Percentiles rank a stretch among this genome's conserved stretches.
Conservation (phyloP, 805 yeast species). For the Wickerhamomyces chaumierensis region DNA sequence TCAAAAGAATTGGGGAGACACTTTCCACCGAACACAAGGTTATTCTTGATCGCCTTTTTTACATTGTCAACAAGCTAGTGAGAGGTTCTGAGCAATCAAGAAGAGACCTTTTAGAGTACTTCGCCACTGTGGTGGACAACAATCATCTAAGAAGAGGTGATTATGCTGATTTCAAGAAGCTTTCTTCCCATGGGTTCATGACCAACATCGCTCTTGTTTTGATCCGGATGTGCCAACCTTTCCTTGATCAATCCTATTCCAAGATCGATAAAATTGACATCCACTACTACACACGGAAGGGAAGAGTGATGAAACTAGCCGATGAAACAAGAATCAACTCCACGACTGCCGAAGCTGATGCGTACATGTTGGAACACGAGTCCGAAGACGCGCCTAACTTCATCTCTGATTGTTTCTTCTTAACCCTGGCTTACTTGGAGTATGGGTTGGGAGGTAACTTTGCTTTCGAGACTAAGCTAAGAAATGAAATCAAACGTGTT, state of each 20-base stretch:
- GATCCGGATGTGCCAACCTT: conserved; percentile 71
- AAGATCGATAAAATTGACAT: conserved; percentile 72
- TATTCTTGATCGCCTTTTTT: conserved; percentile 51
- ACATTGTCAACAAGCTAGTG: conserved; percentile 60
- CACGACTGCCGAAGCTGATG: conserved; percentile 57
- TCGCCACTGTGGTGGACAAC: conserved; percentile 62
- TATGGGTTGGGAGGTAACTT: conserved; percentile 82
- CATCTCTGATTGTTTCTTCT: conserved; percentile 81
- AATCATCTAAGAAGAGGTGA: conserved; percentile 84
- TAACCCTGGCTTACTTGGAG: conserved; percentile 69
- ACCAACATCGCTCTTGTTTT: conserved; percentile 60
- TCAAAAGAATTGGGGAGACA: conserved; percentile 42
- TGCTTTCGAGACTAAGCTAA: conserved; percentile 42
- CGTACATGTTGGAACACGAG: conserved; percentile 33
- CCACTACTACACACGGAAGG: conserved; percentile 46
- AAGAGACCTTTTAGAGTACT: conserved; percentile 49
- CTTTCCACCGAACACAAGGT: conserved; percentile 54
- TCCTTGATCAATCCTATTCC: conserved; percentile 51
- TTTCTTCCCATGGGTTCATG: conserved; percentile 77
- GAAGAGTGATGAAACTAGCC: conserved; percentile 43
- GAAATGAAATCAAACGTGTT: conserved; percentile 37
- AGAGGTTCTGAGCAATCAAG: conserved; percentile 65
- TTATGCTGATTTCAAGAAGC: conserved; percentile 55
- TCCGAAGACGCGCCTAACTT: conserved; percentile 47
- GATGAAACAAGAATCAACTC: conserved; percentile 83